Conservation (phyloP, 768 basidiomycete genomes). For the Leucosporidium scottii region DNA sequence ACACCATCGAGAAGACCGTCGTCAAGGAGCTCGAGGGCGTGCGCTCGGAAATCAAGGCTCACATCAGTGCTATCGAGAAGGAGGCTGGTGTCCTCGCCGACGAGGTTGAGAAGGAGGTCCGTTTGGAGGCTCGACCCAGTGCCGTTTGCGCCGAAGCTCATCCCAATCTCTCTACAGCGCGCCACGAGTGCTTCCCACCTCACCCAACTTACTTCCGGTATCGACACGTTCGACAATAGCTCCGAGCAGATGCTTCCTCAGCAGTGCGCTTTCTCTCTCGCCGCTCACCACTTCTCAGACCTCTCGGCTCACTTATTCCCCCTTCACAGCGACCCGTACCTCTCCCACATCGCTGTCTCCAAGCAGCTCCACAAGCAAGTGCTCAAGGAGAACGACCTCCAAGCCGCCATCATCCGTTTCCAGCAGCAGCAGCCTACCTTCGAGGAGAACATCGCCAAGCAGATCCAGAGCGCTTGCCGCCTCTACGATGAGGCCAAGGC, state of each 20-base stretch:
- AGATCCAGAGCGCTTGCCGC: constrained; percentile 18
- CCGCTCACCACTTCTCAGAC: too few species aligned
- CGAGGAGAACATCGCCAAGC: constrained; percentile 22
- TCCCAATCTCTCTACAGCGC: constrained; percentile 1
- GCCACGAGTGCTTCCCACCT: constrained; percentile 19
- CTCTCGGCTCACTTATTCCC: not conserved
- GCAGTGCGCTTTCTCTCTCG: not conserved
- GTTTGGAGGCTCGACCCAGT: not conserved
- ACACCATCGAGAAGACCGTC: constrained; percentile 26
- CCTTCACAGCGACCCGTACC: constrained; percentile 22
- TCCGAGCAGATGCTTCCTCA: not conserved
- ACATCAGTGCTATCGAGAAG: constrained; percentile 49
- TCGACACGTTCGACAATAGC: constrained; percentile 33
- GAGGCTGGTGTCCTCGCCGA: constrained; percentile 41
- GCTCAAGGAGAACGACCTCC: constrained; percentile 35
- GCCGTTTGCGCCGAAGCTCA: not conserved
- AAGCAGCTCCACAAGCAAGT: constrained; percentile 51
- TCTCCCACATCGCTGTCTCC: constrained; percentile 35
- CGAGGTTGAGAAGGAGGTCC: constrained; percentile 29
- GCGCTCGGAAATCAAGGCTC: constrained; percentile 28
- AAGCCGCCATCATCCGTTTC: constrained; percentile 35
- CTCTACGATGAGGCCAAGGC: constrained; percentile 25
- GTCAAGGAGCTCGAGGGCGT: constrained; percentile 27
- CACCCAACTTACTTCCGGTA: constrained; percentile 24
- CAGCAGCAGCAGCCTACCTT: constrained; percentile 33